These are phyloP conservation scores for Aspergillus oerlinghausenensis DNA, from an alignment of 2,329 filamentous ascomycete genomes.

Conservation along the genomic window DNA sequence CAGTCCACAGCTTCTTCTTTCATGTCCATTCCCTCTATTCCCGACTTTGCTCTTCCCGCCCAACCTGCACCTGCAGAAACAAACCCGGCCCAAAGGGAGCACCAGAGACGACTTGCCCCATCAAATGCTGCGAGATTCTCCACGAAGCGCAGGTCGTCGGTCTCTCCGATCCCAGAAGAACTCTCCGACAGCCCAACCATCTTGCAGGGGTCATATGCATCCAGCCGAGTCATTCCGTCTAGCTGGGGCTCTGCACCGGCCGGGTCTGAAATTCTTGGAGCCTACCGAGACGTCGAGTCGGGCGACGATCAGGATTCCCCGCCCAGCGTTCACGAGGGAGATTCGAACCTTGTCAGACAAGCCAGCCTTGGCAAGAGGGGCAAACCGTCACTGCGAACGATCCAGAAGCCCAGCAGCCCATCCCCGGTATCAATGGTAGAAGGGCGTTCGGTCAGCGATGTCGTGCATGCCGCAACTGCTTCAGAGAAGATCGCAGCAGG, in stretches of 20 bases:
- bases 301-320: slow-evolving; percentile 17
- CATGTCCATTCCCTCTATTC: slow-evolving; percentile 24
- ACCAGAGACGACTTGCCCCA: slow-evolving; percentile 28
- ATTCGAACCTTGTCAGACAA: slow-evolving; percentile 33
- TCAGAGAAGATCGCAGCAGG: slow-evolving; percentile 12
- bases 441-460: background rate
- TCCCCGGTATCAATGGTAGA: slow-evolving; percentile 13
- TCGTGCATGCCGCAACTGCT: background rate
- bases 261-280: slow-evolving; percentile 44
- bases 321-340: slow-evolving; percentile 15
- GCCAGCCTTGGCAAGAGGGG: slow-evolving; percentile 42
- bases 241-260: slow-evolving; percentile 55
- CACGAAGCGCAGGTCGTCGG: slow-evolving; percentile 62
- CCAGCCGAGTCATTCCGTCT: slow-evolving; percentile 67
- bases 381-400: slow-evolving; percentile 40
- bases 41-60: slow-evolving; percentile 21
- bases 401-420: slow-evolving; percentile 28
- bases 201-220: slow-evolving; percentile 59
- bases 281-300: slow-evolving; percentile 28
- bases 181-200: slow-evolving; percentile 49
- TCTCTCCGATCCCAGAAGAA: slow-evolving; percentile 74
- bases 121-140: slow-evolving; percentile 22
- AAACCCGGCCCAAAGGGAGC: slow-evolving; percentile 21
- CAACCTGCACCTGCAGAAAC: slow-evolving; percentile 19
- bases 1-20: slow-evolving; percentile 23